Evolutionary conservation across 371 early-diverging fungal genomes (phyloP), one percentile per base, ranked within the genome.

Genomic region (Gilbertella persicaria): DNA sequence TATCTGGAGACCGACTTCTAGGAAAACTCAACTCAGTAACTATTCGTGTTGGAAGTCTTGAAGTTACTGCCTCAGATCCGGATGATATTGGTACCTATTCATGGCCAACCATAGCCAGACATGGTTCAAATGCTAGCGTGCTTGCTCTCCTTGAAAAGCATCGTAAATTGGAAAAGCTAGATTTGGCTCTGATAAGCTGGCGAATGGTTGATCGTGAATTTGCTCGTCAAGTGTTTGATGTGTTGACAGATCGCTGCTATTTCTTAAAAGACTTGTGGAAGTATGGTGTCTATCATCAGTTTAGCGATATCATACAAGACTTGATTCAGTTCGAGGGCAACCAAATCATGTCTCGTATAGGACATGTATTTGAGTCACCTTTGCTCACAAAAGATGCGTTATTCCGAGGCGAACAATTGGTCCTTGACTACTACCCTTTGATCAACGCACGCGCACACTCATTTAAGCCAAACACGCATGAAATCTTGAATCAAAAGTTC

Each of bases 371-470:
- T 45, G 72, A 73, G 8, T 76, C 79, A 2, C 62, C 69, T 0
- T 43, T 79, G 17, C 55, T 81, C 28, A 57, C 49, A 1, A 48
- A 53, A 4, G 42, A 45, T 5, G 62, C 60, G 0, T 23, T 35
- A 4, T 44, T 52, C 9, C 26, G 38, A 19, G 23, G 55, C 6
- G 17, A 53, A 23, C 6, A 59, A 21, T 9, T 50, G 24, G 40
- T 50, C 8, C 45, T 79, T 41, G 84, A 84, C 26, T 84, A 80
- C 46, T 78, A 70, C 46, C 82, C 84, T 10, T 26, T 84, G 8
- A 59, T 82, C 41, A 75, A 74, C 45, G 80, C 84, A 3, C 58
- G 77, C 60, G 59, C 55, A 13, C 63, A 66, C 33, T 58, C 40
- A 24, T 23, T 58, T 16, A 53, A 63, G 29, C 33, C 49, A 12